Base-by-base conservation (phyloP, 345 rosid genomes). In the Eucalyptus polyanthemos region DNA sequence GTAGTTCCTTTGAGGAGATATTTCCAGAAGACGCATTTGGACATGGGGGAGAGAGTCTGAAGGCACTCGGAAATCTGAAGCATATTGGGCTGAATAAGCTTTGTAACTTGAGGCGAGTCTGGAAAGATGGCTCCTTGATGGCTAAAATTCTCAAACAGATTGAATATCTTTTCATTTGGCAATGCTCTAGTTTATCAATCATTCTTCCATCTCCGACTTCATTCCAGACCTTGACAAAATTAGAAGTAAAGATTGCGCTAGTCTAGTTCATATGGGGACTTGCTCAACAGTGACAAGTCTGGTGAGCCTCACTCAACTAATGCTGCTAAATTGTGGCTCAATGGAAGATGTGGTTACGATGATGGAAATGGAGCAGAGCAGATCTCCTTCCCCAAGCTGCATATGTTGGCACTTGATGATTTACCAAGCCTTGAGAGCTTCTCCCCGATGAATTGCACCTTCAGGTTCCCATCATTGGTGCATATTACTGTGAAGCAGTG, bases 61-160 rank as follows among this genome's bases (percentile, higher is more conserved):
- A 14, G 0, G 34, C 72, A 65, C 19, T 65, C 0, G 9, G 72
- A 65, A 65, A 14, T 29, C 1, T 65, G 2, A 65, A n/a, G 72
- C 10, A 0, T 14, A 14, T 65, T 65, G 0, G 0, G 9, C 37
- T 65, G 3, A 4, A 0, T 7, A 4, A 8, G 0, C 76, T 65
- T 0, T 14, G 76, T 0, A n/a, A 65, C 21, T 0, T 65, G 0
- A 14, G 6, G 0, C 76, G 0, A n/a, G 6, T 65, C 0, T n/a
- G 37, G 21, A 65, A 65, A 65, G 3, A 15, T 65, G 76, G 76
- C 0, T 65, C 37, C 40, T n/a, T n/a, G 21, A 65, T n/a, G 76
- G 2, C 2, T 65, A 5, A 65, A 65, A 65, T 65, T 3, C 76
- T 65, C 5, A n/a, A 8, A n/a, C 11, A 2, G 0, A n/a, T 65